Base-by-base conservation (phyloP, 108 stramenopile species). In the Asterionellopsis glacialis region DNA sequence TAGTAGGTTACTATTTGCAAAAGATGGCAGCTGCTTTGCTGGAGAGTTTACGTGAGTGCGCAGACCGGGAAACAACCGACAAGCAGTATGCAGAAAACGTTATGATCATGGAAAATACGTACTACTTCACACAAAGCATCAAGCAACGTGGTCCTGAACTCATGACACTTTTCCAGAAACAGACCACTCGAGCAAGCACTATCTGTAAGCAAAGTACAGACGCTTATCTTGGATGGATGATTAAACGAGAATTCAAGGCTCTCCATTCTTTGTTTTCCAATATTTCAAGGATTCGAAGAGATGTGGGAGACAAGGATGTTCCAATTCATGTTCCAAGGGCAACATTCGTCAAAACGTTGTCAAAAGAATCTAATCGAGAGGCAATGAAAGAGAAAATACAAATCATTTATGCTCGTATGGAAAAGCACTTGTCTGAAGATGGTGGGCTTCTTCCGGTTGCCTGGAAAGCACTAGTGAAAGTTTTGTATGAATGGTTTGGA, bases 401-500 rank as follows among this genome's bases (percentile, higher is more conserved):
- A 9, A 73, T 79, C 12, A 86, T 94, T n/a, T 88, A 84, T 61
- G 75, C 81, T 15, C 61, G 93, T 18, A 94, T 94, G 93, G 93
- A 88, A 61, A 94, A 94, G 57, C 93, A 94, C 49, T 67, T 94
- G 9, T 87, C 84, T 4, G 93, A 88, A 61, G 79, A 81, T 62
- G 85, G 89, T 15, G 87, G 82, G 1, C 80, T 94, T 16, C 68
- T 93, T 18, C 91, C 91, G n/a, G 78, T 85, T 44, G 91, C 91
- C 3, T 93, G 91, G 91, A 93, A 93, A 57, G 87, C 91, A 11
- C 76, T 93, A 13, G 91, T 93, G 16, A 93, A 89, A 63, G 91
- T 93, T 22, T 53, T 93, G 55, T 93, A 87, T 58, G 91, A 93
- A 73, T 93, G 91, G 91, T 93, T 93, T 66, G 91, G 91, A 55